These are phyloP conservation scores for Pulveroboletus sp. DNA, from an alignment of 768 basidiomycete species.

Conservation along the genomic window DNA sequence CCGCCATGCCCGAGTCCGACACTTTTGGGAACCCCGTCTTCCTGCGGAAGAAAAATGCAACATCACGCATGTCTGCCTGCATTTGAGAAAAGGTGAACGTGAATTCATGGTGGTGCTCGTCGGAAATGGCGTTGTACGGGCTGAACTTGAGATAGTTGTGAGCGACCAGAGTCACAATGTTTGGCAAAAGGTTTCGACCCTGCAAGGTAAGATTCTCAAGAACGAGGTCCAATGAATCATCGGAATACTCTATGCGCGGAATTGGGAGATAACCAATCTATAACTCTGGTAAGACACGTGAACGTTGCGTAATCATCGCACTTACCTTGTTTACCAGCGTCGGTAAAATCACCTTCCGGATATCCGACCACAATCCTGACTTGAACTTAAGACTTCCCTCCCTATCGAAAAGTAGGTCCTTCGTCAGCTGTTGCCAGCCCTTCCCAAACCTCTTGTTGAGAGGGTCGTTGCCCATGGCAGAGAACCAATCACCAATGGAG, in stretches of 20 bases:
- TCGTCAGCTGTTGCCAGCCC: conserved; percentile 79
- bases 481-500: conserved; percentile 74
- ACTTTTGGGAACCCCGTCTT: conserved; percentile 83
- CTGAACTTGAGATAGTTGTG: conserved; percentile 84
- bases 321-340: conserved; percentile 69
- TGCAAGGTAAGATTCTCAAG: conserved; percentile 91
- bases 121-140: conserved; percentile 58
- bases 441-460: conserved; percentile 78
- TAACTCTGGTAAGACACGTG: not conserved
- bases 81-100: conserved; percentile 78
- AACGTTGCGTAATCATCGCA: not conserved
- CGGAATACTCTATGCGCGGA: conserved; percentile 91
- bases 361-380: conserved; percentile 83
- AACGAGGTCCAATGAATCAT: conserved; percentile 81
- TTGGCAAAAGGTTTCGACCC: conserved; percentile 88
- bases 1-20: conserved; percentile 80
- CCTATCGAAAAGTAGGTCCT: conserved; percentile 71
- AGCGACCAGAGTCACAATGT: conserved; percentile 67
- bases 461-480: conserved; percentile 81
- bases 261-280: conserved; percentile 83
- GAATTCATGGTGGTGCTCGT: conserved; percentile 69
- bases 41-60: conserved; percentile 87
- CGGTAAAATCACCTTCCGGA: conserved; percentile 80
- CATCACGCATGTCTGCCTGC: conserved; percentile 92
- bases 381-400: conserved; percentile 90